phyloP scores from a whole-genome alignment of 2,329 filamentous ascomycete genomes.

The Neodidymelliopsis sp. region DNA sequence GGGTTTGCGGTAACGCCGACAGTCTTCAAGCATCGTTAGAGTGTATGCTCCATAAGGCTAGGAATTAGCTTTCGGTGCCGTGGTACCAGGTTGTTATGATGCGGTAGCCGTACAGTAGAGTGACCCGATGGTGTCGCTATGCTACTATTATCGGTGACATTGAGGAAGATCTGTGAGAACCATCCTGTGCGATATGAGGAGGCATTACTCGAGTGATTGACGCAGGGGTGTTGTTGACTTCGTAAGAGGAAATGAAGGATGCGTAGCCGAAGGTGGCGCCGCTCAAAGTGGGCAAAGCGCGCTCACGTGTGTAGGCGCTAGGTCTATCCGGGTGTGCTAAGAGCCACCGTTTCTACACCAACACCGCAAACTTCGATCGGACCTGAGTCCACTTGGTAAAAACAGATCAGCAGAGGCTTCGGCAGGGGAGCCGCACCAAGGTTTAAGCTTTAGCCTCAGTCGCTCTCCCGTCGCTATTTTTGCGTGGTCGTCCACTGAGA shows the following conservation, averaged over 20 bases:
- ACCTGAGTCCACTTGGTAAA: conserved; percentile 12
- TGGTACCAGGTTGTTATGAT: neutral
- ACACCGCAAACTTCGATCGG: conserved; percentile 2
- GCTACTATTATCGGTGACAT: neutral
- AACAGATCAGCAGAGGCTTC: conserved; percentile 7
- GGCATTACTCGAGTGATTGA: neutral
- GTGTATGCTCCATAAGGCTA: neutral
- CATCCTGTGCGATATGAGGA: neutral
- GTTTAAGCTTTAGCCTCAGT: conserved; percentile 25
- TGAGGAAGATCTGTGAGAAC: neutral
- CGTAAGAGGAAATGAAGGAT: conserved; percentile 12
- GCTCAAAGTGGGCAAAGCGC: neutral
- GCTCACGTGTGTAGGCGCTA: neutral
- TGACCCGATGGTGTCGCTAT: neutral
- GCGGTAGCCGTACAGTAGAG: neutral
- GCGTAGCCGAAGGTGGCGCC: conserved; percentile 9
- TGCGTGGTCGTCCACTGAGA: conserved; percentile 12
- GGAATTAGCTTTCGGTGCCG: neutral
- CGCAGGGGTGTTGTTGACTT: neutral
- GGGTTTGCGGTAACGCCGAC: conserved; percentile 8
- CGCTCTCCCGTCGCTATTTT: conserved; percentile 30
- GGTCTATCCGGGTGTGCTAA: neutral
- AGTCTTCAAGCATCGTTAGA: conserved; percentile 2
- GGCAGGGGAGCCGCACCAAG: conserved; percentile 14
- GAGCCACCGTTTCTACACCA: conserved; percentile 2